Percentiles rank a stretch among this genome's conserved stretches.
Evolutionary conservation across 495 filamentous ascomycete species (phyloP).

Genomic region (Tuber umbilicatum): DNA sequence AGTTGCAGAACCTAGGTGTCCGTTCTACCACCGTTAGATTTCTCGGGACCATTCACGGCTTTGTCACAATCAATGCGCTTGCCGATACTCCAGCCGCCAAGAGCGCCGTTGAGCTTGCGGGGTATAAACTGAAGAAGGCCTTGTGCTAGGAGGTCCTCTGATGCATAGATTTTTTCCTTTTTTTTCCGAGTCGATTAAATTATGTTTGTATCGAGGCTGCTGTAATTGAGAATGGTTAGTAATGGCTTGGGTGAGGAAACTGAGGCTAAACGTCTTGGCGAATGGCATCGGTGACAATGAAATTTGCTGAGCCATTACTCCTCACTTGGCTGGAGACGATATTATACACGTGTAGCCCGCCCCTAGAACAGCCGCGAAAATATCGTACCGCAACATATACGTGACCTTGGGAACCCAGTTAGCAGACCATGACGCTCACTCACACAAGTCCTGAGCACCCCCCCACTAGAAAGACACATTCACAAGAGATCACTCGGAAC

Average conservation of each 20-base stretch:
- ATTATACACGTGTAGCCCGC: too few species aligned
- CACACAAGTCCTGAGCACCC: too few species aligned
- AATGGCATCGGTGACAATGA: neutral
- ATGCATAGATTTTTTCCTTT: neutral
- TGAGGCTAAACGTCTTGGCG: neutral
- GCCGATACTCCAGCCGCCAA: conserved; percentile 7
- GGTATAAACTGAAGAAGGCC: conserved; percentile 11
- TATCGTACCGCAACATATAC: too few species aligned
- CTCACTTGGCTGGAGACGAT: too few species aligned
- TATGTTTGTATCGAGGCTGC: neutral
- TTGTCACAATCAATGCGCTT: conserved; percentile 43
- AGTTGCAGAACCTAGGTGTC: conserved; percentile 45
- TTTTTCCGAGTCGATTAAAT: neutral
- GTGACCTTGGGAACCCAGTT: too few species aligned
- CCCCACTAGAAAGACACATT: too few species aligned
- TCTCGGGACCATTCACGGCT: conserved; percentile 44
- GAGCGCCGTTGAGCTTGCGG: conserved; percentile 12
- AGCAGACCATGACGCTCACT: too few species aligned
- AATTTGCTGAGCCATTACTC: too few species aligned
- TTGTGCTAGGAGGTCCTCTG: neutral
- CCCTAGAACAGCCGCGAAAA: too few species aligned
- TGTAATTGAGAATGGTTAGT: neutral
- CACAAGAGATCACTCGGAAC: too few species aligned
- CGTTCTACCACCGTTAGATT: conserved; percentile 42
- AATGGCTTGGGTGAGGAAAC: neutral